phyloP scores from a whole-genome alignment of 108 stramenopile genomes.

The Cyclostephanos invisitatus region DNA sequence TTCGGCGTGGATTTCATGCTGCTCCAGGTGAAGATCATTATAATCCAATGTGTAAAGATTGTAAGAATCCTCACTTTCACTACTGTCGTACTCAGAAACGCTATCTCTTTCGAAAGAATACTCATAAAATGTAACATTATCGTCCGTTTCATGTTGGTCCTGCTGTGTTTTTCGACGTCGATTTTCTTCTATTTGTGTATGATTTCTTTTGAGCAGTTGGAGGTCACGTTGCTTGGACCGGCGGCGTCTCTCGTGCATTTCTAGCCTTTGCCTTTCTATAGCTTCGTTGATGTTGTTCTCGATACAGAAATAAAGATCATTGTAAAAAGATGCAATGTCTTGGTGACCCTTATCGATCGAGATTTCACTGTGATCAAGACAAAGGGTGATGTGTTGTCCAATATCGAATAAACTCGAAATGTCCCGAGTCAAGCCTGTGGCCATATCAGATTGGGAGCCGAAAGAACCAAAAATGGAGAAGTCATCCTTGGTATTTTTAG shows the following conservation, averaged over 20 bases:
- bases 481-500: background rate
- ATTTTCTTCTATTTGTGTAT: background rate
- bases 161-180: background rate
- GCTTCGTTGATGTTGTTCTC: constrained; percentile 19
- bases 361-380: constrained; percentile 34
- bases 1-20: constrained; percentile 28
- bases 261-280: constrained; percentile 10
- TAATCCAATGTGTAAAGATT: constrained; percentile 3
- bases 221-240: constrained; percentile 1
- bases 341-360: background rate
- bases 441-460: background rate
- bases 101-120: constrained; percentile 4
- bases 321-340: constrained; percentile 29
- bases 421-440: constrained; percentile 50
- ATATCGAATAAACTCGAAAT: constrained; percentile 79
- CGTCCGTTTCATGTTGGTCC: background rate
- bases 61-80: background rate
- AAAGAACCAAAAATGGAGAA: background rate
- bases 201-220: background rate
- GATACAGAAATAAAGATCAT: constrained; percentile 30
- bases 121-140: background rate
- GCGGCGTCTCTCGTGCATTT: constrained; percentile 18
- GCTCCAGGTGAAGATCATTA: constrained; percentile 19
- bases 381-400: constrained; percentile 84
- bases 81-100: background rate